Evolutionary conservation across 2,329 filamentous ascomycete species (phyloP).

Genomic region (Verticillium dahliae): DNA sequence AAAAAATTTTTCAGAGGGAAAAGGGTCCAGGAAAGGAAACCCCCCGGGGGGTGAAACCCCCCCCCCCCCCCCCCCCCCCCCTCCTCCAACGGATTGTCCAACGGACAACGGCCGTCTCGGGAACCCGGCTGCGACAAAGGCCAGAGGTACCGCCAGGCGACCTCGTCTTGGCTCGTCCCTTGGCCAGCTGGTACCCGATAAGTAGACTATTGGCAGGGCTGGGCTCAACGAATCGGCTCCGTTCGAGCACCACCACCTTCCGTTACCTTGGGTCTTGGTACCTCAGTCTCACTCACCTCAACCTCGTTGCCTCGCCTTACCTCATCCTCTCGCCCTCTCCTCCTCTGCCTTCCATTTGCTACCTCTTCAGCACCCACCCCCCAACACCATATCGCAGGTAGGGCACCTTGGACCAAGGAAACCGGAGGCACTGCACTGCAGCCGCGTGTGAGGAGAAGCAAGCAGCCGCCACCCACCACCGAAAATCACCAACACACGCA

Average conservation of each 20-base stretch:
- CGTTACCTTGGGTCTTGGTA: neutral
- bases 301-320: neutral
- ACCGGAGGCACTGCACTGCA: neutral
- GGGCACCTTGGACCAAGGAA: too few species aligned
- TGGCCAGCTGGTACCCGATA: neutral
- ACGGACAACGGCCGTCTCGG: neutral
- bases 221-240: slow-evolving; percentile 6
- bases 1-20: too few species aligned
- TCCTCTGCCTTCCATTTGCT: neutral
- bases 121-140: neutral
- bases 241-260: slow-evolving; percentile 5
- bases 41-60: neutral
- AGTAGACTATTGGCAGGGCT: neutral
- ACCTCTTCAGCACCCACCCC: too few species aligned
- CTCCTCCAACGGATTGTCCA: neutral
- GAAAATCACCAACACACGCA: neutral
- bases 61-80: neutral
- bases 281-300: too few species aligned
- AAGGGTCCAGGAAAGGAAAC: too few species aligned
- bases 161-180: neutral
- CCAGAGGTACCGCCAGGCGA: neutral
- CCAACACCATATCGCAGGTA: too few species aligned
- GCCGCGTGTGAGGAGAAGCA: neutral
- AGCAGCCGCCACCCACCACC: neutral
- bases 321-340: slow-evolving; percentile 1